Evolutionary conservation across 495 filamentous ascomycete genomes (phyloP).

Genomic region (Tuber aestivum): DNA sequence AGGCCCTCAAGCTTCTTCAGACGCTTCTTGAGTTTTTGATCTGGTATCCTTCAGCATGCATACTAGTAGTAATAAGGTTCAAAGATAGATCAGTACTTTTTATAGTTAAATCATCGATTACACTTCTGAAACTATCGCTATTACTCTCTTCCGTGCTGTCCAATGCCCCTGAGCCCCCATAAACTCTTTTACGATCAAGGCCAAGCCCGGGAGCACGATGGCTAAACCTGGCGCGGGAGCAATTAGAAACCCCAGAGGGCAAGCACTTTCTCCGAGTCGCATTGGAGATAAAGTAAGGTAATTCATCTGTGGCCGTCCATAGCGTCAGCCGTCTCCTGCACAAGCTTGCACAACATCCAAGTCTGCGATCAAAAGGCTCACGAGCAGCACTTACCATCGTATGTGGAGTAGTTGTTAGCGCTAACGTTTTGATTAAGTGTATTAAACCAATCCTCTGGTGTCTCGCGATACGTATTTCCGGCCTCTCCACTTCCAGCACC

Average conservation of each 20-base stretch:
- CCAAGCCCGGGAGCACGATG: background rate
- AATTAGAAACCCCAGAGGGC: background rate
- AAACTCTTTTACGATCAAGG: conserved; percentile 1
- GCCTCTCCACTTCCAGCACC: conserved; percentile 18
- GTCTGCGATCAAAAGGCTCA: background rate
- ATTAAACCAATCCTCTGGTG: conserved; percentile 42
- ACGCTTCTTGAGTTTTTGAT: conserved; percentile 60
- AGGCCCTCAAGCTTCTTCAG: conserved; percentile 61
- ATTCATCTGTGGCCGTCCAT: conserved; percentile 38
- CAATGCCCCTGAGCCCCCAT: conserved; percentile 7
- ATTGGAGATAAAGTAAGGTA: conserved; percentile 40
- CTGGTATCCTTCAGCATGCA: conserved; percentile 25
- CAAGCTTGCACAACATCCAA: background rate
- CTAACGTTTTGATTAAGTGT: conserved; percentile 36
- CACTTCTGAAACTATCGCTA: conserved; percentile 57
- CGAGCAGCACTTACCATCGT: conserved; percentile 33
- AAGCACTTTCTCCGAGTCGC: conserved; percentile 23
- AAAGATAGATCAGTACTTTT: conserved; percentile 50
- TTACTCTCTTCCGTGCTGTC: conserved; percentile 49
- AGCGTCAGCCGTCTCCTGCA: background rate
- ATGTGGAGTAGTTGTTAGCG: conserved; percentile 38
- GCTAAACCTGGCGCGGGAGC: background rate
- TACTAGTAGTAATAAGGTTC: background rate
- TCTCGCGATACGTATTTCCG: conserved; percentile 25
- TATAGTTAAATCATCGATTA: conserved; percentile 67